Conservation (phyloP, 2,329 filamentous ascomycete species). For the Huntiella abstrusa region DNA sequence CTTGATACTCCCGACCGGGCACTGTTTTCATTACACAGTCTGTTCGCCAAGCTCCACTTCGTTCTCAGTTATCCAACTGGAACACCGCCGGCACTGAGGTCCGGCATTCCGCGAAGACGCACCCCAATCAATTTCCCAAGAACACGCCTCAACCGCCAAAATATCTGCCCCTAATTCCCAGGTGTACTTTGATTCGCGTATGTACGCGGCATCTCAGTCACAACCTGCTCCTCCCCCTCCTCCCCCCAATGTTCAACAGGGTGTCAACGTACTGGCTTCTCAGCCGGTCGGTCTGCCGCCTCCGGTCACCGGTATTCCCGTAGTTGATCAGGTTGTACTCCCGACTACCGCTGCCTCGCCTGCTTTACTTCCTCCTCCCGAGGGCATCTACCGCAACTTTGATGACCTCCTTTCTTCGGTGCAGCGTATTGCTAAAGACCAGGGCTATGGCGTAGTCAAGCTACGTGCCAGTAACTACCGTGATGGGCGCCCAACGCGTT, state of each 20-base stretch:
- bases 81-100: no score
- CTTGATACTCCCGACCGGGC: no score
- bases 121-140: conserved; percentile 10
- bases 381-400: conserved; percentile 40
- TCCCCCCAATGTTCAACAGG: conserved; percentile 1
- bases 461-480: conserved; percentile 44
- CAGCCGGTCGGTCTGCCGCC: conserved; percentile 2
- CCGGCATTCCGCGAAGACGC: background rate
- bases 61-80: no score
- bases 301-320: conserved; percentile 15
- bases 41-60: no score
- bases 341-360: conserved; percentile 26
- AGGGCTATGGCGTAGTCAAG: conserved; percentile 44
- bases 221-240: conserved; percentile 2
- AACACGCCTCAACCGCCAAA: conserved; percentile 15
- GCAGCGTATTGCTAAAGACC: conserved; percentile 40
- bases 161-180: conserved; percentile 10
- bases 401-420: conserved; percentile 39
- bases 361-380: conserved; percentile 34
- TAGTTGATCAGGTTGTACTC: conserved; percentile 22
- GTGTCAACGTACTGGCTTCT: background rate
- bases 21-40: no score
- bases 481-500: conserved; percentile 41
- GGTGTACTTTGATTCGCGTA: conserved; percentile 10
- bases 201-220: conserved; percentile 10